Evolutionary conservation across 352 stramenopile species (phyloP).

Genomic region (Thalassiosira oceanica): DNA sequence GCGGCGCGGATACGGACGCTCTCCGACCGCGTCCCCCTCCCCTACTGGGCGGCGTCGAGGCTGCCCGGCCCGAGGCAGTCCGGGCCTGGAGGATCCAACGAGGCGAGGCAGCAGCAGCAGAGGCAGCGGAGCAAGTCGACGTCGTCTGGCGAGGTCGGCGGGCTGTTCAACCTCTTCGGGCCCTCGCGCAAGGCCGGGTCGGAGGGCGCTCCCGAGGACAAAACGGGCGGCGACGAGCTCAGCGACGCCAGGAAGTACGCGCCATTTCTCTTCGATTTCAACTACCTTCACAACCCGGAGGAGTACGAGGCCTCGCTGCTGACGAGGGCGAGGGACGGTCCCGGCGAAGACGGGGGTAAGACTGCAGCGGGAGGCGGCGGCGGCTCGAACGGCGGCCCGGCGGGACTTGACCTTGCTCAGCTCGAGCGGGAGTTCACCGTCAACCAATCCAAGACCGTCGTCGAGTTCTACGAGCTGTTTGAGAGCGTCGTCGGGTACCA

Average conservation of each 20-base stretch:
- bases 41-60: conserved; percentile 43
- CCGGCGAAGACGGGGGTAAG: neutral
- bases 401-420: conserved; percentile 55
- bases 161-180: neutral
- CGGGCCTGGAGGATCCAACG: neutral
- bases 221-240: neutral
- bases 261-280: conserved; percentile 92
- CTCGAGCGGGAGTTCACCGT: conserved; percentile 90
- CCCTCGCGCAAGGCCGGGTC: neutral
- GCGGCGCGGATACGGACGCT: conserved; percentile 90
- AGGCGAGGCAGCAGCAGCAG: too few relatives aligned
- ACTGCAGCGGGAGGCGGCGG: neutral
- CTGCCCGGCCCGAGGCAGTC: neutral
- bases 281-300: conserved; percentile 92
- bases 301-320: conserved; percentile 71
- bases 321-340: neutral
- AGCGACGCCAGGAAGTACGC: conserved; percentile 54
- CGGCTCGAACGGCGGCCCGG: neutral
- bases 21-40: conserved; percentile 85
- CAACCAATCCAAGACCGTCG: conserved; percentile 85
- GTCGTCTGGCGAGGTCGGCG: neutral
- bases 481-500: conserved; percentile 88
- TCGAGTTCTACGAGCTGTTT: conserved; percentile 89
- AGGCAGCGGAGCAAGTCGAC: neutral
- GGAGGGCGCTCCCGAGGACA: neutral